These are phyloP conservation scores for Linum trigynum DNA, from an alignment of 345 rosid species.

Conservation along the genomic window DNA sequence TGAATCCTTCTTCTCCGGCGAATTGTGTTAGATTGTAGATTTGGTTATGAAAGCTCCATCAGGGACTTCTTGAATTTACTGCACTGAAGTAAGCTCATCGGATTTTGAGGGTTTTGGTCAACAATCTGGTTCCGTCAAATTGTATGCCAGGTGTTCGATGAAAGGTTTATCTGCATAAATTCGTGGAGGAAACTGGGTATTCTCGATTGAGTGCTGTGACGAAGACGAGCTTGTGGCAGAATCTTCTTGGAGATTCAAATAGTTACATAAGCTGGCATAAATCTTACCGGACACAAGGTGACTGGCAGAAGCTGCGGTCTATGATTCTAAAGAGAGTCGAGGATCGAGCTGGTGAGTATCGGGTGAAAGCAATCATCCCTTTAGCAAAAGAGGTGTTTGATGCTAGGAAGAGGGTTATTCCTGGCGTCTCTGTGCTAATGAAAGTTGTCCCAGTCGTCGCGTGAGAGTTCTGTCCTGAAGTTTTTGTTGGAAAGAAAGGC, in stretches of 20 bases:
- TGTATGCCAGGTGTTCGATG: background rate
- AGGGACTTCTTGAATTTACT: too few relatives aligned
- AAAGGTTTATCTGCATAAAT: background rate
- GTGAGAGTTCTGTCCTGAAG: slow-evolving; percentile 93
- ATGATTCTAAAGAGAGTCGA: slow-evolving; percentile 72
- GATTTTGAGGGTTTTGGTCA: too few relatives aligned
- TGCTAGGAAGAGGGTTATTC: slow-evolving; percentile 42
- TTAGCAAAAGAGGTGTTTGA: slow-evolving; percentile 57
- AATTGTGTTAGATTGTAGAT: too few relatives aligned
- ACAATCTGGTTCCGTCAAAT: background rate
- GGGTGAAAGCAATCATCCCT: slow-evolving; percentile 45
- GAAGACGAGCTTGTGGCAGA: background rate
- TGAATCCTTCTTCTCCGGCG: too few relatives aligned
- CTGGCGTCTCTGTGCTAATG: slow-evolving; percentile 50
- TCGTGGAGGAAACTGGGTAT: background rate
- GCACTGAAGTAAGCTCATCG: too few relatives aligned
- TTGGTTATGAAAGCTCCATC: too few relatives aligned
- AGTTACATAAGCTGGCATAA: slow-evolving; percentile 3
- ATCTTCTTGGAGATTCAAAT: background rate
- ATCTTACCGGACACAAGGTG: slow-evolving; percentile 38
- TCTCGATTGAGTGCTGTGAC: background rate
- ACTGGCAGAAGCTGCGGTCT: slow-evolving; percentile 58
- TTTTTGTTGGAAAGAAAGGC: slow-evolving; percentile 75
- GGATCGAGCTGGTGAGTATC: slow-evolving; percentile 61
- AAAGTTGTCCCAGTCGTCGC: slow-evolving; percentile 44